Evolutionary conservation across 164 flowering plant species (phyloP), one percentile per base, ranked within the genome.

Genomic region (Dillenia suffruticosa): DNA sequence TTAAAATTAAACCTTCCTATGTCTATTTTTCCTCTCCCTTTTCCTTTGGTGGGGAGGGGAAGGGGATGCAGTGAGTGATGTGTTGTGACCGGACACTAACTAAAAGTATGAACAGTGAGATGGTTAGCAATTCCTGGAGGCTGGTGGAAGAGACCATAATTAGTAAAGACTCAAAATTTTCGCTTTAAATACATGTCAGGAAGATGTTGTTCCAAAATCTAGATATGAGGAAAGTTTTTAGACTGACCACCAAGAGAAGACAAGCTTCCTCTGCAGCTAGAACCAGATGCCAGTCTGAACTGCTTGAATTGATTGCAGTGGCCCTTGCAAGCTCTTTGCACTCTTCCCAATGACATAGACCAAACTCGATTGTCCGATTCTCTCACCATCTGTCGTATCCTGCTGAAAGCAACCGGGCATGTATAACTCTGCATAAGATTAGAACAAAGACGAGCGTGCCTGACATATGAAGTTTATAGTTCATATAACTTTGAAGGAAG

Each of bases 391-490:
- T 11, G 54, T 58, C 17, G 49, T 26, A 59, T 78, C 68, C 12
- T 14, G 51, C 24, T 56, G 43, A 53, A 62, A 51, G 63, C 91
- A 84, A 66, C 75, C 70, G 64, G 62, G 68, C 88, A 84, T 62
- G 84, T 74, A 69, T 81, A 79, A 43, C 81, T 86, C 59, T 71
- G 74, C 46, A 59, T 54, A 61, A 66, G 72, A 40, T 76, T 78
- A 48, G 78, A 72, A 68, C 77, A 68, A 16, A 85, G 79, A 71
- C 95, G 84, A 56, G 91, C 91, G 72, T 88, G 86, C 56, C 67
- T 76, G 47, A n/a, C n/a, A n/a, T n/a, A n/a, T n/a, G n/a, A n/a
- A n/a, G n/a, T n/a, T n/a, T n/a, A n/a, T n/a, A n/a, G n/a, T n/a
- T n/a, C n/a, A n/a, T n/a, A n/a, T 77, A 14, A 67, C 24, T 17